phyloP scores from a whole-genome alignment of 352 stramenopile genomes.

The Pythium myriotylum region DNA sequence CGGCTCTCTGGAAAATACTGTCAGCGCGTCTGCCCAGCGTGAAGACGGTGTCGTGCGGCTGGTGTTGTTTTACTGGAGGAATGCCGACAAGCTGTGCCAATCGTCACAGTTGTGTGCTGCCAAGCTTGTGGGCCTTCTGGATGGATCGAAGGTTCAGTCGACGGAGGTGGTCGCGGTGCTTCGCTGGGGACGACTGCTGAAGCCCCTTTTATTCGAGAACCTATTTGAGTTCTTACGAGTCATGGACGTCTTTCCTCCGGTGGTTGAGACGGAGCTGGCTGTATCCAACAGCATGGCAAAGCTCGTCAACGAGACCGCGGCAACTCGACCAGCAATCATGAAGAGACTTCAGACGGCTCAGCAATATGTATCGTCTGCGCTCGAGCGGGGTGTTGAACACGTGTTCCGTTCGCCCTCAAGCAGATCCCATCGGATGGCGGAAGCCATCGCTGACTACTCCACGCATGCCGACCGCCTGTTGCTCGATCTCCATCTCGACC shows the following conservation, averaged over 20 bases:
- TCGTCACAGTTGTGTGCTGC: constrained; percentile 44
- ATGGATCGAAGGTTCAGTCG: constrained; percentile 14
- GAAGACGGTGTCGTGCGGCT: constrained; percentile 28
- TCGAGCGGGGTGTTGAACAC: background rate
- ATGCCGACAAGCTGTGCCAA: constrained; percentile 35
- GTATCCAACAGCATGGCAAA: background rate
- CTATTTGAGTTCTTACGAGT: constrained; percentile 34
- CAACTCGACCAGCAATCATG: background rate
- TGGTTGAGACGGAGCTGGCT: constrained; percentile 33
- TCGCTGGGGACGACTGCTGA: constrained; percentile 42
- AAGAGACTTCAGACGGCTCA: constrained; percentile 2
- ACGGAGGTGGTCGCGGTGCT: constrained; percentile 38
- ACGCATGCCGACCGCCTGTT: background rate
- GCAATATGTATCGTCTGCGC: background rate
- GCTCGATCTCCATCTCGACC: background rate
- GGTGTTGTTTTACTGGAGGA: constrained; percentile 45
- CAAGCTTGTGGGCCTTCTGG: constrained; percentile 40
- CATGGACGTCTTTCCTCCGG: constrained; percentile 32
- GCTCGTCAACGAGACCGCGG: background rate
- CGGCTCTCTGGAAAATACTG: background rate
- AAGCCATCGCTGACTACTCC: background rate
- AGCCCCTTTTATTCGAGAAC: constrained; percentile 47
- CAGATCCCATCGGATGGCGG: background rate
- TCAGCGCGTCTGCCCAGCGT: background rate
- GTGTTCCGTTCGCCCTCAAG: background rate